Evolutionary conservation across 768 basidiomycete genomes (phyloP).

Genomic region (Naganishia vaughanmartiniae): DNA sequence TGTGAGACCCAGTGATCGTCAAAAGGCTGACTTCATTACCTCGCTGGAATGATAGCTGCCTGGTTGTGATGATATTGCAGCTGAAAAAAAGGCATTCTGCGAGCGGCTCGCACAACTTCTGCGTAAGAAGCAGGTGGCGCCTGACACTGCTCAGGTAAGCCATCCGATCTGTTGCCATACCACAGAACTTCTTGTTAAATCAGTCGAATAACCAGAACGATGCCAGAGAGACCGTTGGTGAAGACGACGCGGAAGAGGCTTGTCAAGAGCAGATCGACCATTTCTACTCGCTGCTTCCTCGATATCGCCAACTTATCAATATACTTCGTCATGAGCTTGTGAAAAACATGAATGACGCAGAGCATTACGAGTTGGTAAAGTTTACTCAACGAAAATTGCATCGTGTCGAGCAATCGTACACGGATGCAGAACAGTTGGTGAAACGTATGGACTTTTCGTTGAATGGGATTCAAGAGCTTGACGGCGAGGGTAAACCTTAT

Average conservation of each 20-base stretch:
- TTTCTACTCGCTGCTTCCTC: slow-evolving; percentile 4
- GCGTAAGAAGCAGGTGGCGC: too few relatives aligned
- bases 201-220: too few relatives aligned
- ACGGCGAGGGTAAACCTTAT: not conserved
- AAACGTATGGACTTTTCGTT: not conserved
- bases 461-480: slow-evolving; percentile 12
- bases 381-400: not conserved
- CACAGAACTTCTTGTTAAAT: too few relatives aligned
- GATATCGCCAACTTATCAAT: not conserved
- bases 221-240: too few relatives aligned
- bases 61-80: too few relatives aligned
- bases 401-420: not conserved
- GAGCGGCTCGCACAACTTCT: too few relatives aligned
- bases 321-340: slow-evolving; percentile 3
- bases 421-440: not conserved
- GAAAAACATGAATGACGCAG: not conserved
- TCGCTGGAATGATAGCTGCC: too few relatives aligned
- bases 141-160: too few relatives aligned
- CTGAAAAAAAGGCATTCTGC: too few relatives aligned
- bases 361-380: not conserved
- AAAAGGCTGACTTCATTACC: too few relatives aligned
- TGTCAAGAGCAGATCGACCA: not conserved
- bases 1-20: too few relatives aligned
- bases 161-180: too few relatives aligned
- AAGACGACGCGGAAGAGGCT: not conserved